Conservation (phyloP, 495 filamentous ascomycete species). For the Pyrenopolyporus hunteri region DNA sequence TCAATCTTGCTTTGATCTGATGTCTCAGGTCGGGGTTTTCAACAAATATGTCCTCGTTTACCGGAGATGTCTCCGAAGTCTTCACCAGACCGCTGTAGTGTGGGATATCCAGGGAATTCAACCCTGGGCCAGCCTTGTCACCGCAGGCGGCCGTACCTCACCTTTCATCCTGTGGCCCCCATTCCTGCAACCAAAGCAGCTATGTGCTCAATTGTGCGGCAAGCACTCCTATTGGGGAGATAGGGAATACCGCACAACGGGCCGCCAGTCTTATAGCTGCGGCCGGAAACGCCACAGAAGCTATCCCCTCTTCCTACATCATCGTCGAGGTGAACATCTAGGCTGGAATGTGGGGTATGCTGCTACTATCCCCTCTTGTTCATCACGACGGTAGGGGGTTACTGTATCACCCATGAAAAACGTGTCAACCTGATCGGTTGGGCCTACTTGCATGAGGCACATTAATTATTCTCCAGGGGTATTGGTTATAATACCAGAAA, state of each 20-base stretch:
- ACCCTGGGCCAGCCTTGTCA: background rate
- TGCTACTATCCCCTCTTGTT: background rate
- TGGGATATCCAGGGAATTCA: background rate
- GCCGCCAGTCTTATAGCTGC: background rate
- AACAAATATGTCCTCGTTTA: background rate
- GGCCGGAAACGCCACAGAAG: background rate
- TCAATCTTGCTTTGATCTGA: background rate
- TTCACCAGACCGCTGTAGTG: background rate
- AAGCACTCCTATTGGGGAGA: constrained; percentile 19
- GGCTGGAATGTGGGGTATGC: background rate
- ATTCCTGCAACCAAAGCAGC: background rate
- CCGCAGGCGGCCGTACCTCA: background rate
- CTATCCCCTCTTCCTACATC: background rate
- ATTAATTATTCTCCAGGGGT: background rate
- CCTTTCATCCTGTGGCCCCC: constrained; percentile 4
- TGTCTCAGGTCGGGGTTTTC: background rate
- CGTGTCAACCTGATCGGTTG: constrained; percentile 30
- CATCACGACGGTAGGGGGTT: constrained; percentile 15
- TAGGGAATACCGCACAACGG: background rate
- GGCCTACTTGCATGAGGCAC: constrained; percentile 31
- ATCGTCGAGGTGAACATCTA: background rate
- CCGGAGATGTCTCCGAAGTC: background rate
- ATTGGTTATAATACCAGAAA: constrained; percentile 12
- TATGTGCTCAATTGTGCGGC: background rate
- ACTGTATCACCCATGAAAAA: constrained; percentile 23